Evolutionary conservation across 345 rosid species (phyloP).

Genomic region (Eucalyptus tenuipes): DNA sequence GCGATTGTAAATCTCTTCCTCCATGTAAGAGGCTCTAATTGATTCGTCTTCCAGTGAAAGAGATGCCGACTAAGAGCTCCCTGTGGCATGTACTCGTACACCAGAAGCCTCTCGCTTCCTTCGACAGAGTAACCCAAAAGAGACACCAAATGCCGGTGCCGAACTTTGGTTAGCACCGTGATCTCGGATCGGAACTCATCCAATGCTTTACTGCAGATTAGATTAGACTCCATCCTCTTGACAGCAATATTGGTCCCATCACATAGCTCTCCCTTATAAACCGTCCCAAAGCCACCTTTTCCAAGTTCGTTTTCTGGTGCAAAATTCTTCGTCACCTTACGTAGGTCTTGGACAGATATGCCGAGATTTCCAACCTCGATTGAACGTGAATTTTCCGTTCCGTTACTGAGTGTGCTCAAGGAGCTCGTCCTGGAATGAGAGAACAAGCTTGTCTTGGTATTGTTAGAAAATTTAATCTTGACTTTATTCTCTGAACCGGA

Average conservation of each 20-base stretch:
- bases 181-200: conserved; percentile 41
- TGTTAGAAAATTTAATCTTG: conserved; percentile 12
- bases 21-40: conserved; percentile 34
- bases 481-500: conserved; percentile 9
- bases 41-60: conserved; percentile 22
- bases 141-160: conserved; percentile 39
- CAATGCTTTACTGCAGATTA: conserved; percentile 14
- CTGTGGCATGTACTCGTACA: conserved; percentile 39
- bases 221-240: conserved; percentile 41
- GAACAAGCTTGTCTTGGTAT: conserved; percentile 8
- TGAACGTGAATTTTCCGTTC: conserved; percentile 12
- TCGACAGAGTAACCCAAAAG: conserved; percentile 29
- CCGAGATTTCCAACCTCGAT: conserved; percentile 21
- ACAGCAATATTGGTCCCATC: conserved; percentile 45
- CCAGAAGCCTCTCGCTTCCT: conserved; percentile 35
- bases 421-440: conserved; percentile 13
- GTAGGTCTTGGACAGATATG: conserved; percentile 34
- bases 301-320: conserved; percentile 31
- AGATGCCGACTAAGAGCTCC: conserved; percentile 45
- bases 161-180: conserved; percentile 30
- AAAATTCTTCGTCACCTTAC: conserved; percentile 31
- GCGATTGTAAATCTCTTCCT: conserved; percentile 30
- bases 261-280: conserved; percentile 41
- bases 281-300: conserved; percentile 39
- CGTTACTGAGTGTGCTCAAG: conserved; percentile 16